phyloP scores from a whole-genome alignment of 768 basidiomycete species.

The Kwoniella pini region DNA sequence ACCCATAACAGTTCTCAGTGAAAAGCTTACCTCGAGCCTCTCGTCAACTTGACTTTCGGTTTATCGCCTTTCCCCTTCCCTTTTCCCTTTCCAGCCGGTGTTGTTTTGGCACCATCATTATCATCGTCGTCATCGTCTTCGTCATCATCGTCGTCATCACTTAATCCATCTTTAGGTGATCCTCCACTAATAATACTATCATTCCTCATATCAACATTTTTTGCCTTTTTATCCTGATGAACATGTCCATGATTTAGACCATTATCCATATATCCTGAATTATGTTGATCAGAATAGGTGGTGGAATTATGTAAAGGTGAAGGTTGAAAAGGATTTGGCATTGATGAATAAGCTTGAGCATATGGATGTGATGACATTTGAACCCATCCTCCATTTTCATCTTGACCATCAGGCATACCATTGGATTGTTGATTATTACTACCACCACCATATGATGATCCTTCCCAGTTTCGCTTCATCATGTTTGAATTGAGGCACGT shows the following conservation, averaged over 20 bases:
- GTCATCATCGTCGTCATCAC: slow-evolving; percentile 45
- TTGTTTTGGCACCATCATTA: slow-evolving; percentile 23
- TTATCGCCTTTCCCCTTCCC: slow-evolving; percentile 36
- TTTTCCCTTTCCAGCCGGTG: slow-evolving; percentile 25
- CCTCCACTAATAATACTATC: neutral
- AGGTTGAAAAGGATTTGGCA: slow-evolving; percentile 38
- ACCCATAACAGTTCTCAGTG: too few relatives aligned
- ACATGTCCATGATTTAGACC: neutral
- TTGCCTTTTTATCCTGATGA: slow-evolving; percentile 27
- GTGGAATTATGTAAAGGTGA: slow-evolving; percentile 28
- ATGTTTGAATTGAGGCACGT: neutral
- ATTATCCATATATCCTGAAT: slow-evolving; percentile 14
- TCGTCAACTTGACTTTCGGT: slow-evolving; percentile 50
- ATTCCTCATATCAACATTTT: slow-evolving; percentile 4
- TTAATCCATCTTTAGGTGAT: slow-evolving; percentile 27
- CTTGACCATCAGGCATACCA: neutral
- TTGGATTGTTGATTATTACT: neutral
- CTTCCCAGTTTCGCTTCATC: slow-evolving; percentile 39
- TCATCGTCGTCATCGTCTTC: slow-evolving; percentile 47
- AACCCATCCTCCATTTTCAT: slow-evolving; percentile 19
- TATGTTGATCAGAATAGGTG: slow-evolving; percentile 8
- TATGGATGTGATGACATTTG: slow-evolving; percentile 43
- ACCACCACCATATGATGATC: neutral
- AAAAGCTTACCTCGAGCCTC: slow-evolving; percentile 48
- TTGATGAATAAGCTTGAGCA: slow-evolving; percentile 37